Percentiles rank a stretch among this genome's conserved stretches.
These are phyloP conservation scores for Tulasnella sp. DNA, from an alignment of 768 basidiomycete species.

Conservation along the genomic window DNA sequence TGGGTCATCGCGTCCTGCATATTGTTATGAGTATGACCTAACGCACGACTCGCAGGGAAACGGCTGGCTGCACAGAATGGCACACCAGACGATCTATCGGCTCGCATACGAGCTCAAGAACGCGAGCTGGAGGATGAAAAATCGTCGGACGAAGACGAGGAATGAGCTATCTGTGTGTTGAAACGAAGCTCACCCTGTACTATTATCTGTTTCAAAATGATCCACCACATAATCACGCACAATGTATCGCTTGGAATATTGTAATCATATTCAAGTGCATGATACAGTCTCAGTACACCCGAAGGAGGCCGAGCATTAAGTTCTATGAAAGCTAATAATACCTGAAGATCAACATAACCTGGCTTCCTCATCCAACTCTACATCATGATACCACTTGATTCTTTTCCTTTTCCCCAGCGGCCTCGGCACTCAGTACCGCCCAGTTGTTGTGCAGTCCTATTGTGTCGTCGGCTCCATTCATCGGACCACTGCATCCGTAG, in stretches of 20 bases:
- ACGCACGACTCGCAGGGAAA: conserved; percentile 39
- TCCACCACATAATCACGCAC: neutral
- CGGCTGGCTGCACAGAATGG: conserved; percentile 50
- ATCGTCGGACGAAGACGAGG: conserved; percentile 30
- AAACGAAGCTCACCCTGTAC: neutral
- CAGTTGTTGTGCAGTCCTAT: conserved; percentile 59
- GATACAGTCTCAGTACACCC: no score
- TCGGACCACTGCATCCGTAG: conserved; percentile 30
- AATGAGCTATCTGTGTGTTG: conserved; percentile 21
- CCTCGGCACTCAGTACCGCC: conserved; percentile 1
- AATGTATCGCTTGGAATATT: no score
- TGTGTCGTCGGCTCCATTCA: conserved; percentile 58
- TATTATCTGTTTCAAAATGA: conserved; percentile 9
- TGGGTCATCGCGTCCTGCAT: conserved; percentile 32
- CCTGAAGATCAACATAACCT: neutral
- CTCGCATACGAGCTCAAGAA: conserved; percentile 71
- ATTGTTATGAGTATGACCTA: neutral
- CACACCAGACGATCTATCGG: conserved; percentile 51
- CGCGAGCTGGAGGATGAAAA: conserved; percentile 4
- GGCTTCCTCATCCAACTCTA: no score
- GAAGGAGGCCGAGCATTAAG: no score
- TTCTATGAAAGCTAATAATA: no score
- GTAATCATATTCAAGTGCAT: no score
- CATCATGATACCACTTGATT: neutral
- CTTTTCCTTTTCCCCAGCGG: neutral